A percentile compares a stretch with the other conserved stretches of the same genome.
Evolutionary conservation across 176 grass and related monocot species (phyloP).

Genomic region (Carex pumila): DNA sequence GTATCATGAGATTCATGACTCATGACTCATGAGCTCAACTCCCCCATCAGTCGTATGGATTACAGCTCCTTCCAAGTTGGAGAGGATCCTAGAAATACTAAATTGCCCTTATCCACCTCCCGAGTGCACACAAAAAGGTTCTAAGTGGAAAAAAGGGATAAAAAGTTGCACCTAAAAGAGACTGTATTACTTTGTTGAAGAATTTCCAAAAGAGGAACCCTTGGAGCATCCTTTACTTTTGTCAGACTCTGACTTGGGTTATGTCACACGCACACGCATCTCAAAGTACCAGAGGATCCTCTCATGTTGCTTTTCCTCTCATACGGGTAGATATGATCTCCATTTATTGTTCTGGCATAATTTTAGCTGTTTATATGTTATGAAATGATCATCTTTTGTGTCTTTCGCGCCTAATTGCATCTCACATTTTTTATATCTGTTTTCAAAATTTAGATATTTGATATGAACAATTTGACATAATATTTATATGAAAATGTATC

Average conservation of each 20-base stretch:
- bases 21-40: too few species aligned
- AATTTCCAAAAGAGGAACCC: conserved; percentile 27
- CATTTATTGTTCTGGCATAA: too few species aligned
- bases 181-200: conserved; percentile 12
- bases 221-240: conserved; percentile 16
- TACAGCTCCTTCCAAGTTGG: not conserved
- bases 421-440: too few species aligned
- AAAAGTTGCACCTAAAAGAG: conserved; percentile 19
- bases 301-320: not conserved
- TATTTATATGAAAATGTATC: too few species aligned
- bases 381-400: too few species aligned
- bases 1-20: too few species aligned
- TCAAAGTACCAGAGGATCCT: not conserved
- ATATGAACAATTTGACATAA: too few species aligned
- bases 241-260: conserved; percentile 20
- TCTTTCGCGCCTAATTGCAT: too few species aligned
- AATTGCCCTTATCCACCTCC: conserved; percentile 5
- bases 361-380: too few species aligned
- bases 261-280: conserved; percentile 26
- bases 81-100: not conserved
- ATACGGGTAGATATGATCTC: too few species aligned
- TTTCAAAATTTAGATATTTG: too few species aligned
- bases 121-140: conserved; percentile 16
- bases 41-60: not conserved
- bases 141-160: not conserved